phyloP scores from a whole-genome alignment of 805 yeast species.

The Cyberlindnera galapagoensis region DNA sequence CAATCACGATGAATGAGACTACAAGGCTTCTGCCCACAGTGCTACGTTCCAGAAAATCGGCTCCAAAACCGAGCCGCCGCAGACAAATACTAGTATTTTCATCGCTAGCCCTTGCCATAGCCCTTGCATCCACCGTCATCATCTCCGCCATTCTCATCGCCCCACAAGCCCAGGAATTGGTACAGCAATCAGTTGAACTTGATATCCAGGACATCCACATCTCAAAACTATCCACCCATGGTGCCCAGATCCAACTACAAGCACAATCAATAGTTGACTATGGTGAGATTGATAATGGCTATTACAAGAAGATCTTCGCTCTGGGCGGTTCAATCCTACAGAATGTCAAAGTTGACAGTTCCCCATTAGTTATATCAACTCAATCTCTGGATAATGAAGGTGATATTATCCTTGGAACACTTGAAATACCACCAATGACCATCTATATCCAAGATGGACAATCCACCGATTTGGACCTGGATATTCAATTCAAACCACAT shows the following conservation, averaged over 20 bases:
- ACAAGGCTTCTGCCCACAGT: conserved; percentile 2
- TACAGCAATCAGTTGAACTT: conserved; percentile 27
- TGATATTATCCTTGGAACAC: conserved; percentile 25
- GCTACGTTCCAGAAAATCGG: no score
- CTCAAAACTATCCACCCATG: conserved; percentile 26
- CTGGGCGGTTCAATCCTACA: conserved; percentile 28
- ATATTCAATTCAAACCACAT: conserved; percentile 29
- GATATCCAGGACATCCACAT: conserved; percentile 27
- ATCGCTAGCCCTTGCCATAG: background rate
- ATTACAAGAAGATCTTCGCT: conserved; percentile 24
- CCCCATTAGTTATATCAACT: conserved; percentile 26
- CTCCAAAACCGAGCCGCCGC: no score
- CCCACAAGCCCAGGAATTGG: conserved; percentile 25
- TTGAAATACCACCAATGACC: conserved; percentile 27
- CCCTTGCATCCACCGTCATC: conserved; percentile 3
- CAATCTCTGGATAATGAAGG: conserved; percentile 14
- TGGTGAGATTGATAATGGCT: conserved; percentile 23
- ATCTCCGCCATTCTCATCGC: no score
- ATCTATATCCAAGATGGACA: conserved; percentile 26
- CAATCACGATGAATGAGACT: background rate
- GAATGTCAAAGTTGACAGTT: conserved; percentile 25
- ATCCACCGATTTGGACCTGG: conserved; percentile 23
- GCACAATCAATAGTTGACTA: conserved; percentile 29
- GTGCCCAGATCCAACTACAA: conserved; percentile 27
- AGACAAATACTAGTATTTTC: no score